Evolutionary conservation across 441 rosid species (phyloP).

Genomic region (Bruguiera hainesii): DNA sequence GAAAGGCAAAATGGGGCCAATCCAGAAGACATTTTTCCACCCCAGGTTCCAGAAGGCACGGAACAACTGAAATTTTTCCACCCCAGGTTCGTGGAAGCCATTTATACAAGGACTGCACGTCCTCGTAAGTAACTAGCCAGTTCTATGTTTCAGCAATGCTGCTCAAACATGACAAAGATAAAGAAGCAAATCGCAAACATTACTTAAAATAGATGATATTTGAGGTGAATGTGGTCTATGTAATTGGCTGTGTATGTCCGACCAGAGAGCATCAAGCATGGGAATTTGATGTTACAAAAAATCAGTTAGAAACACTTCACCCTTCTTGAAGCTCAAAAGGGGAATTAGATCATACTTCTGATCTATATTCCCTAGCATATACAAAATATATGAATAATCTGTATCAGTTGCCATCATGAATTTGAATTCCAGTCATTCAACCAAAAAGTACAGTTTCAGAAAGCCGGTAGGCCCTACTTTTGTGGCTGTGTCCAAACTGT

Average conservation of each 20-base stretch:
- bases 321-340: not conserved
- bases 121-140: no score
- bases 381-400: not conserved
- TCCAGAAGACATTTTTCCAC: no score
- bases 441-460: slow-evolving; percentile 22
- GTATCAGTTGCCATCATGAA: slow-evolving; percentile 2
- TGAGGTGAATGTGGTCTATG: no score
- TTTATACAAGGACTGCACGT: no score
- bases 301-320: not conserved
- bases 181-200: no score
- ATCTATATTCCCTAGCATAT: slow-evolving; percentile 2
- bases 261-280: slow-evolving; percentile 1
- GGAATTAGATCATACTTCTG: not conserved
- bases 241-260: not conserved
- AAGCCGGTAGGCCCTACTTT: not conserved
- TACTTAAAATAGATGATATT: no score
- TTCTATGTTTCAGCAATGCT: no score
- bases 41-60: no score
- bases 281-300: not conserved
- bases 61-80: no score
- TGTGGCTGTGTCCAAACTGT: not conserved
- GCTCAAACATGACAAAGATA: no score
- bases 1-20: no score
- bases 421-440: slow-evolving; percentile 9
- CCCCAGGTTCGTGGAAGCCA: no score